Evolutionary conservation across 2,329 filamentous ascomycete genomes (phyloP), one percentile per base, ranked within the genome.

Genomic region (Venturia pyrina): DNA sequence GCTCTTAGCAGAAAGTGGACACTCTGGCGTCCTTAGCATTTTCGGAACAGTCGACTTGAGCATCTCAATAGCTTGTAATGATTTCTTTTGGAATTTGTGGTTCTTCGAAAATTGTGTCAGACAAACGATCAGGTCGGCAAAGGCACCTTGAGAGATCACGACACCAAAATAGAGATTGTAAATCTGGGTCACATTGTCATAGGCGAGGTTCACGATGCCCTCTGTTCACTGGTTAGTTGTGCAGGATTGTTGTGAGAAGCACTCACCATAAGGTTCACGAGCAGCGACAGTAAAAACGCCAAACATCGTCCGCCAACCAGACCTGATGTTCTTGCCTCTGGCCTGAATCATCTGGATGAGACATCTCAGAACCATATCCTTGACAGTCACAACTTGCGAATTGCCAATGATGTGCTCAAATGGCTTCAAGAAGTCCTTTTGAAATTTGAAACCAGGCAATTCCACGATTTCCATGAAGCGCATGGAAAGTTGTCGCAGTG

Each of bases 291-390:
- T 97, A 74, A 99, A 99, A 40, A 97, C 93, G 4, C 93, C 95
- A 77, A 99, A 98, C 93, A 99, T 99, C 24, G 96, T 98, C 74
- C 95, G 89, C 95, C 95, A 99, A 5, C 95, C 95, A 48, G 93
- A 97, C 64, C 93, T 88, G 73, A 99, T 99, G 71, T 98, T 98
- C 76, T 97, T 90, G 6, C 96, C 96, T 66, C 91, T 85, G 41
- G 93, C 93, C 78, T 99, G 95, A 61, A 99, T 96, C 96, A 99
- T 99, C 77, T 99, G 96, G 66, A 97, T 96, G 68, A 99, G 81
- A 74, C 96, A 99, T 56, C 93, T 87, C 32, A 99, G 80, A 59
- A 96, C 91, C 89, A 99, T 93, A 71, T 99, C 95, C 77, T 99
- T 99, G 71, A 99, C 95, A 0, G 90, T 87, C 21, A 96, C 87